phyloP scores from a whole-genome alignment of 1,284 basidiomycete genomes.

The Trichosporon ovoides region DNA sequence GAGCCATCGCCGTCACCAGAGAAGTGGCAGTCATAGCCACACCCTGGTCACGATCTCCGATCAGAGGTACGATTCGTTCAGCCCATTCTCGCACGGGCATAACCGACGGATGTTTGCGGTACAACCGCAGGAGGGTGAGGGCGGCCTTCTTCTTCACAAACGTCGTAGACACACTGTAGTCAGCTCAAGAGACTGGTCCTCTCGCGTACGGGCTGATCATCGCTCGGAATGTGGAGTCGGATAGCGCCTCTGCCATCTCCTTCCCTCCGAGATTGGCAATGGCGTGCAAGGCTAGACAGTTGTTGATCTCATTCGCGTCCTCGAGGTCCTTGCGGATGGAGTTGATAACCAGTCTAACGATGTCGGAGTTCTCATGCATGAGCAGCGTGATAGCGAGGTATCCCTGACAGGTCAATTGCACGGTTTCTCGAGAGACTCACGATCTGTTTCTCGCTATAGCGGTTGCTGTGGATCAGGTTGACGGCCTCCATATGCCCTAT shows the following conservation, averaged over 20 bases:
- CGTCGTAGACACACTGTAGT: slow-evolving; percentile 73
- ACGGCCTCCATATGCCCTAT: slow-evolving; percentile 99
- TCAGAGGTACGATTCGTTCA: slow-evolving; percentile 82
- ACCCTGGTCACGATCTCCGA: slow-evolving; percentile 89
- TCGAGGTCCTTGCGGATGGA: slow-evolving; percentile 97
- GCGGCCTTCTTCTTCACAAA: slow-evolving; percentile 99
- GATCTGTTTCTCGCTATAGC: slow-evolving; percentile 99
- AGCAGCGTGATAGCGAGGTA: slow-evolving; percentile 94
- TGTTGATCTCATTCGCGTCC: slow-evolving; percentile 88
- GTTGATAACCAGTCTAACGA: slow-evolving; percentile 91
- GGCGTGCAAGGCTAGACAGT: slow-evolving; percentile 93
- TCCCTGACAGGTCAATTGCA: slow-evolving; percentile 56
- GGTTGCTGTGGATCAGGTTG: slow-evolving; percentile 89
- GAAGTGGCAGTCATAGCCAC: slow-evolving; percentile 92
- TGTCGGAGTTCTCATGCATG: slow-evolving; percentile 98
- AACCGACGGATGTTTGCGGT: slow-evolving; percentile 92
- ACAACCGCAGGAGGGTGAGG: slow-evolving; percentile 82
- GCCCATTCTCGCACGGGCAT: slow-evolving; percentile 95
- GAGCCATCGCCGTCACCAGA: slow-evolving; percentile 89
- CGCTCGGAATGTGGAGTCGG: slow-evolving; percentile 86
- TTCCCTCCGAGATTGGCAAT: slow-evolving; percentile 97
- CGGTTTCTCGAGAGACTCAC: slow-evolving; percentile 54
- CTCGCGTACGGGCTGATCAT: slow-evolving; percentile 84
- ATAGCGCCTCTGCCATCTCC: slow-evolving; percentile 95
- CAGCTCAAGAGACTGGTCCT: slow-evolving; percentile 1